phyloP scores from a whole-genome alignment of 2,329 filamentous ascomycete genomes.

The Helicocarpus griseus region DNA sequence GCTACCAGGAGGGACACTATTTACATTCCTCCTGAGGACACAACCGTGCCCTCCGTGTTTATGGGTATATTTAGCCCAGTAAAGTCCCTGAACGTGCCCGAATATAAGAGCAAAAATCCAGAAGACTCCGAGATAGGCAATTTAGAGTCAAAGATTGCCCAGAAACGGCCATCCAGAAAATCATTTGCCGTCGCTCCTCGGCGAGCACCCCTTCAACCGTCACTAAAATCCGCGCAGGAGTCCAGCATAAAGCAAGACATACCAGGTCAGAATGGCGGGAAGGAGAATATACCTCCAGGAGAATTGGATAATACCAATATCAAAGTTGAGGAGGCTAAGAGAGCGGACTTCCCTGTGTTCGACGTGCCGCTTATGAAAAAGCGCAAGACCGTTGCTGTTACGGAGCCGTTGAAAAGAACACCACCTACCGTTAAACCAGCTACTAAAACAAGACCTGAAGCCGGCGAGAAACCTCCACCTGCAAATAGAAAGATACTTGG shows the following conservation, averaged over 20 bases:
- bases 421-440: neutral
- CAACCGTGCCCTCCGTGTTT: slow-evolving; percentile 32
- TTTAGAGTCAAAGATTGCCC: slow-evolving; percentile 25
- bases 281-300: slow-evolving; percentile 53
- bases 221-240: slow-evolving; percentile 31
- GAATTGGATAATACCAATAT: slow-evolving; percentile 8
- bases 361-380: slow-evolving; percentile 18
- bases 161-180: slow-evolving; percentile 22
- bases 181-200: slow-evolving; percentile 14
- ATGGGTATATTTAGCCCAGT: slow-evolving; percentile 36
- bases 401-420: neutral
- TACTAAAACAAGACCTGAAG: slow-evolving; percentile 5
- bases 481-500: slow-evolving; percentile 8
- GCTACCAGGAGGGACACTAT: slow-evolving; percentile 29
- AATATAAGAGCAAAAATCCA: neutral
- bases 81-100: slow-evolving; percentile 18
- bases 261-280: slow-evolving; percentile 47
- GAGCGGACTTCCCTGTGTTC: slow-evolving; percentile 8
- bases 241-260: slow-evolving; percentile 35
- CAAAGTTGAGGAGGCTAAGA: slow-evolving; percentile 13
- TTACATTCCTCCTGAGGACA: slow-evolving; percentile 35
- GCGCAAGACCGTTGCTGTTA: slow-evolving; percentile 17
- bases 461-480: slow-evolving; percentile 4
- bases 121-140: slow-evolving; percentile 21
- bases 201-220: slow-evolving; percentile 40